These are phyloP conservation scores for Brettanomyces custersianus DNA, from an alignment of 805 yeast species.

Conservation along the genomic window DNA sequence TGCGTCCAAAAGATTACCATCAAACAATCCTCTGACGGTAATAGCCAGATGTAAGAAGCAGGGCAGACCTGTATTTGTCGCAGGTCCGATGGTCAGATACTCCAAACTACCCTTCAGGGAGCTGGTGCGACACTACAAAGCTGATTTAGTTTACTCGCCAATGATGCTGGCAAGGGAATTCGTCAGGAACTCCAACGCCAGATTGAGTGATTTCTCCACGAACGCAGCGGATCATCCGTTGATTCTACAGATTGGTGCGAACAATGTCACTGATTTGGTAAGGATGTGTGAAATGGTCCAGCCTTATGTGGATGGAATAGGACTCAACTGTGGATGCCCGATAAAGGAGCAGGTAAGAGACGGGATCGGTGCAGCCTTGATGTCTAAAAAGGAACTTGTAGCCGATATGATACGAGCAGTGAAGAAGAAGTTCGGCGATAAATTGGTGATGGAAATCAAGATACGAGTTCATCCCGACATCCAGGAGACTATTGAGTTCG, in stretches of 20 bases:
- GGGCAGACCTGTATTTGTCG: slow-evolving; percentile 50
- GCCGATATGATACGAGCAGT: slow-evolving; percentile 79
- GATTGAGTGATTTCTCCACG: slow-evolving; percentile 79
- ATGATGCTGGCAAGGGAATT: slow-evolving; percentile 96
- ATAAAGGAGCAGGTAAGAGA: slow-evolving; percentile 89
- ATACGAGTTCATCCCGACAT: slow-evolving; percentile 79
- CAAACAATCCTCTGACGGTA: slow-evolving; percentile 45
- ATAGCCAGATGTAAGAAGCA: slow-evolving; percentile 37
- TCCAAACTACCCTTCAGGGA: slow-evolving; percentile 89
- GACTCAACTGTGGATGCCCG: slow-evolving; percentile 96
- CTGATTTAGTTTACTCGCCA: slow-evolving; percentile 86
- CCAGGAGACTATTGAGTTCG: slow-evolving; percentile 64
- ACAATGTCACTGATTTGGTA: slow-evolving; percentile 71
- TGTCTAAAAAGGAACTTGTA: slow-evolving; percentile 74
- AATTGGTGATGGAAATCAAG: slow-evolving; percentile 79
- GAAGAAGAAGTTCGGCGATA: slow-evolving; percentile 62
- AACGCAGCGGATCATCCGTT: slow-evolving; percentile 60
- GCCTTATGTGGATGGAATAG: slow-evolving; percentile 89
- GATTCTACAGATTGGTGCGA: slow-evolving; percentile 86
- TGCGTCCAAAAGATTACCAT: slow-evolving; percentile 25
- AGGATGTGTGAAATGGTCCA: slow-evolving; percentile 83
- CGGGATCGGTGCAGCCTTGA: slow-evolving; percentile 95
- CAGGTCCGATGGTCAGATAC: slow-evolving; percentile 97
- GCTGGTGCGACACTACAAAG: slow-evolving; percentile 58
- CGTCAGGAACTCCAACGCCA: slow-evolving; percentile 73